Evolutionary conservation across 2,329 filamentous ascomycete species (phyloP), one percentile per base, ranked within the genome.

Genomic region (Aspergillus pseudoglaucus): DNA sequence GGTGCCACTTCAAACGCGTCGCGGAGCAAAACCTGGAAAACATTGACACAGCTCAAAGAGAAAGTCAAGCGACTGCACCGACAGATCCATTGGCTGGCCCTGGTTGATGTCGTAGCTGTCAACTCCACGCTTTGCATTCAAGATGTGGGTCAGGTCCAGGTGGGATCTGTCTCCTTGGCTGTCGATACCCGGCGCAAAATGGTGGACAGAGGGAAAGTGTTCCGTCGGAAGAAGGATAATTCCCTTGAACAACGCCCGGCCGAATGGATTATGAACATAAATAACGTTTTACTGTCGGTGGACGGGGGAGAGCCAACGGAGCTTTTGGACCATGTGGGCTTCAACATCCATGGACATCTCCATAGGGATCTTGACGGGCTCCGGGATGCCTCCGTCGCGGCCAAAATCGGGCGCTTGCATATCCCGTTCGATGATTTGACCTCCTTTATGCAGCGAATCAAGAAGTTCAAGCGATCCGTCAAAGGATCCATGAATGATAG

Each of bases 151-250:
- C 87, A 84, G 52, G 67, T 97, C 39, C 88, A 95, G 62, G 75
- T 96, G 47, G 91, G 90, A 49, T 88, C 82, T 58, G 80, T 96
- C 59, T 90, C 87, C 12, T 74, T 95, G 51, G 87, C 88, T 4
- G 87, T 98, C 46, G 91, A 98, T 64, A 97, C 93, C 6, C 78
- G 94, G 57, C 84, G 83, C 52, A 94, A 95, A 70, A 91, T 90
- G 69, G 88, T 95, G 25, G 90, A 96, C 63, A 82, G 90, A 47
- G 89, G 88, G 50, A 86, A 90, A 40, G 84, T 95, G 59, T 95
- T 95, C 68, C 85, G 90, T 58, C 88, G 89, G 62, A 80, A 85
- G 67, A 83, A 83, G 62, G 76, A 83, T 54, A 76, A 81, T 54
- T 76, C 76, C 39, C 75, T 77, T 23, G 74, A 82, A 44, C 83